phyloP scores from a whole-genome alignment of 306 rosid species.

The Prunus mira region DNA sequence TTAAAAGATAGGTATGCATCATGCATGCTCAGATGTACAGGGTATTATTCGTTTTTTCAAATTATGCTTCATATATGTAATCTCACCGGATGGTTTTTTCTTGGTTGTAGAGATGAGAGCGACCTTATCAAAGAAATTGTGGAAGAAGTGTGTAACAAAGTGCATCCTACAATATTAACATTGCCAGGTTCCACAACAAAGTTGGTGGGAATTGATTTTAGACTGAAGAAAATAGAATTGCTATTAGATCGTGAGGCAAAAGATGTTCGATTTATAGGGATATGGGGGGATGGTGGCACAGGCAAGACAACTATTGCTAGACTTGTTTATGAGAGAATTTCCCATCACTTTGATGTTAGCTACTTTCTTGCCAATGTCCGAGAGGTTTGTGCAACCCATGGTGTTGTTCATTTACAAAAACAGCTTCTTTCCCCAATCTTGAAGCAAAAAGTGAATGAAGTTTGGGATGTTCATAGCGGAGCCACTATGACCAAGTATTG shows the following conservation, averaged over 20 bases:
- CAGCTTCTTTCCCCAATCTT: background rate
- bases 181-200: background rate
- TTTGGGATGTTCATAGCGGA: slow-evolving; percentile 6
- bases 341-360: background rate
- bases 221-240: background rate
- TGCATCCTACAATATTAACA: background rate
- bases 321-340: background rate
- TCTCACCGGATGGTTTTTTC: background rate
- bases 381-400: background rate
- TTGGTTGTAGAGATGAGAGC: background rate
- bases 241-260: background rate
- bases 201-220: background rate
- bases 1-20: background rate
- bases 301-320: slow-evolving; percentile 12
- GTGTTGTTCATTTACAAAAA: background rate
- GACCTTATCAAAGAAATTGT: slow-evolving; percentile 8
- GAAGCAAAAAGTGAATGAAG: background rate
- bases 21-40: background rate
- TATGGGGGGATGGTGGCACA: background rate
- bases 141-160: background rate
- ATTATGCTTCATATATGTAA: background rate
- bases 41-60: too few species aligned
- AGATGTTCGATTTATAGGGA: background rate
- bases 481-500: background rate
- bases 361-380: slow-evolving; percentile 3